Evolutionary conservation across 306 rosid species (phyloP), one percentile per base, ranked within the genome.

Genomic region (Lablab purpureus): DNA sequence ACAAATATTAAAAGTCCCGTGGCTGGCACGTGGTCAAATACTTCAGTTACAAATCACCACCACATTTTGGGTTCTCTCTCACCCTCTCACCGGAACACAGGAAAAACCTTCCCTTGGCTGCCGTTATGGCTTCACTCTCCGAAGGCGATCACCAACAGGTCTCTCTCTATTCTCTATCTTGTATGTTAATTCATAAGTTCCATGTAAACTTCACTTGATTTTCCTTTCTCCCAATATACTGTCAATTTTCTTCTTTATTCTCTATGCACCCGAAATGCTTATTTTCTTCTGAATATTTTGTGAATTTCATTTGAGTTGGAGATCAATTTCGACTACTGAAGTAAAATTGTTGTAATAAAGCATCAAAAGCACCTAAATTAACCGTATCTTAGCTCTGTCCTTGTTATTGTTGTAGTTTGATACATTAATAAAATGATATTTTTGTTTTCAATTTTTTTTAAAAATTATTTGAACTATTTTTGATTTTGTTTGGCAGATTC

Each of bases 401-500:
- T 47, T 47, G 5, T 15, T 47, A 19, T 21, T 54, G 12, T 21
- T 15, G 17, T 60, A 2, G 12, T 60, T 15, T 60, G 40, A 60
- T 60, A 14, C 5, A 1, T 28, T 28, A 12, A 37, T 67, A 43
- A 67, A 43, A 30, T 68, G 56, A 13, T 43, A 67, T 73, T 2
- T 66, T 62, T 47, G n/a, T 22, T n/a, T 8, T 6, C 17, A 19
- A 22, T 49, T 19, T 15, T 37, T 4, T 40, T 11, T 11, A 0
- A 1, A 1, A 68, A 13, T 67, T 34, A 55, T 71, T 7, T 23
- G 11, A 21, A 22, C 17, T 28, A 1, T 18, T 46, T 76, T 37
- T 71, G 2, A 34, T 64, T 52, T 54, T 40, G 36, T 77, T 50
- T 1, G 71, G 67, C 79, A 94, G 99, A 27, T 95, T 88, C 59